Evolutionary conservation across 176 grass and related monocot genomes (phyloP).

Genomic region (Hsuehochloa calcarea): DNA sequence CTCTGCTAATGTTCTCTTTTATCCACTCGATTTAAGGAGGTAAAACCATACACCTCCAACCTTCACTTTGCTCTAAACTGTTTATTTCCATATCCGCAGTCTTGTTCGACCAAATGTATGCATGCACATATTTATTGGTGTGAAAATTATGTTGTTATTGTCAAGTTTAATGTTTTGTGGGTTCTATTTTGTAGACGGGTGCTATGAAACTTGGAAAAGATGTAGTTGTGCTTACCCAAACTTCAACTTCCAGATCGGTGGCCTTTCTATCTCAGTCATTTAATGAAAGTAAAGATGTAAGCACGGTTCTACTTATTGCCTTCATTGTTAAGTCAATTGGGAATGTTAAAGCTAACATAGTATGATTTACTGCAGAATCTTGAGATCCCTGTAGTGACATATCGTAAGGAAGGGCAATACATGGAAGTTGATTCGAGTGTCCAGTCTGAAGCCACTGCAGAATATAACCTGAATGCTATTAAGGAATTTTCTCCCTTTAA

Average conservation of each 20-base stretch:
- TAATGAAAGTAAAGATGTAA: slow-evolving; percentile 75
- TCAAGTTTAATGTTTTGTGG: background rate
- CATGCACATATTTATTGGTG: background rate
- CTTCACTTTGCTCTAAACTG: background rate
- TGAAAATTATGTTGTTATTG: background rate
- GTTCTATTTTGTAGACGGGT: slow-evolving; percentile 63
- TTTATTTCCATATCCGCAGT: background rate
- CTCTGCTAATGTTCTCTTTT: background rate
- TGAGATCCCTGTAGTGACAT: slow-evolving; percentile 85
- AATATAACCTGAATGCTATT: slow-evolving; percentile 65
- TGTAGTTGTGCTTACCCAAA: slow-evolving; percentile 87
- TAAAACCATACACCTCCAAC: background rate
- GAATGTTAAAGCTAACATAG: slow-evolving; percentile 10
- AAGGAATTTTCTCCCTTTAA: slow-evolving; percentile 88
- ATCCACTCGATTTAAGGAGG: background rate
- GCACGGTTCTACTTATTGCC: slow-evolving; percentile 9
- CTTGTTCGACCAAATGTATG: background rate
- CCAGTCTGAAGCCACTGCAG: slow-evolving; percentile 62
- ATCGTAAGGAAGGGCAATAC: slow-evolving; percentile 62
- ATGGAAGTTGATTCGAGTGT: slow-evolving; percentile 85
- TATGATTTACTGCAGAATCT: slow-evolving; percentile 57
- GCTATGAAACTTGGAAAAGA: slow-evolving; percentile 94
- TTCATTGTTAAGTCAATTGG: background rate
- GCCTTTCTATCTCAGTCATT: slow-evolving; percentile 84
- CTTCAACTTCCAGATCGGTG: slow-evolving; percentile 64